phyloP scores from a whole-genome alignment of 306 rosid genomes.

The Astragalus membranaceus region DNA sequence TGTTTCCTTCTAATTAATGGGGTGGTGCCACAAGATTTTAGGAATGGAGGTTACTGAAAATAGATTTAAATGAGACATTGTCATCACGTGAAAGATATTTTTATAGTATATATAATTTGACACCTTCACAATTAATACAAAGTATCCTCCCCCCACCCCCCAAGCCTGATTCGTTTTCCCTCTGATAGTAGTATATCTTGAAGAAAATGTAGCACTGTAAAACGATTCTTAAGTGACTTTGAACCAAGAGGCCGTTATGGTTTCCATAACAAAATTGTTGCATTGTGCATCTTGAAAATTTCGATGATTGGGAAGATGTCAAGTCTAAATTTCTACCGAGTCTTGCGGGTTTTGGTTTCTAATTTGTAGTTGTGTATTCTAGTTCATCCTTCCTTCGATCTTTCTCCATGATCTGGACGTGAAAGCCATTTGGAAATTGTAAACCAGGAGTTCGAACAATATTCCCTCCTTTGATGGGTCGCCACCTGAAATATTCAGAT shows the following conservation, averaged over 20 bases:
- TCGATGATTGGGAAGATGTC: constrained; percentile 9
- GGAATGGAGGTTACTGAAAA: not conserved
- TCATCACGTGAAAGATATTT: not conserved
- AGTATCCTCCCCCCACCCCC: constrained; percentile 1
- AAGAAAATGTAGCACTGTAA: constrained; percentile 7
- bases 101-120: constrained; percentile 6
- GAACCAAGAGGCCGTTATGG: constrained; percentile 23
- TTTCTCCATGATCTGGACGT: constrained; percentile 47
- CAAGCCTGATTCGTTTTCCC: not conserved
- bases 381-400: constrained; percentile 22
- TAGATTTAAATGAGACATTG: not conserved
- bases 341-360: constrained; percentile 13
- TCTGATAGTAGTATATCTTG: not conserved
- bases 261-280: constrained; percentile 8
- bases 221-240: not conserved
- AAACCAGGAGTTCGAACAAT: constrained; percentile 65
- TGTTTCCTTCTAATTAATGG: not conserved
- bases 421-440: constrained; percentile 78
- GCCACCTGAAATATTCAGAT: constrained; percentile 41
- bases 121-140: constrained; percentile 26
- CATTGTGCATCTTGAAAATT: constrained; percentile 22
- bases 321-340: constrained; percentile 8
- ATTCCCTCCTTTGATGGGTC: constrained; percentile 64
- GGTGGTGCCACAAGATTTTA: not conserved
- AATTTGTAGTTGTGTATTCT: constrained; percentile 3